phyloP scores from a whole-genome alignment of 2,329 filamentous ascomycete species.

The Chlorencoelia australis region DNA sequence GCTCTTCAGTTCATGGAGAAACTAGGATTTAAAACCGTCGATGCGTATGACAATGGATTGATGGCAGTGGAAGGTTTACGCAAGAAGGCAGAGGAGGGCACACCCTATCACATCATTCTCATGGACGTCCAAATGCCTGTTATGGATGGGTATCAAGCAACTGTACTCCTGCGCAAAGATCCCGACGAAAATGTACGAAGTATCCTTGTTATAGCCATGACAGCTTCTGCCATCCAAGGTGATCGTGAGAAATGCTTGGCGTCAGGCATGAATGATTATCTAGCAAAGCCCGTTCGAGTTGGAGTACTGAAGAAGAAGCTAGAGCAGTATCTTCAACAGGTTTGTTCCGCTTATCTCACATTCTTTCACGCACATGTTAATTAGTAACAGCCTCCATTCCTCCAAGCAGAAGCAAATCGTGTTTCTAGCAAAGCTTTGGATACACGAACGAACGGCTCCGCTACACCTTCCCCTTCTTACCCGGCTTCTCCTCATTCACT shows the following conservation, averaged over 20 bases:
- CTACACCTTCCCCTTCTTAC: background rate
- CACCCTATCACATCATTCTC: constrained; percentile 79
- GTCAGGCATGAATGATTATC: constrained; percentile 94
- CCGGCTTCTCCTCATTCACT: too few relatives aligned
- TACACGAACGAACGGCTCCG: background rate
- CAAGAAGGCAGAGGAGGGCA: constrained; percentile 58
- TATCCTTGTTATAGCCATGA: constrained; percentile 95
- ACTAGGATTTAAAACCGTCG: constrained; percentile 69
- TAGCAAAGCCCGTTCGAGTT: constrained; percentile 88
- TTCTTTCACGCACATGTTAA: background rate
- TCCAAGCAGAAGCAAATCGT: background rate
- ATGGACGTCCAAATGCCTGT: constrained; percentile 98
- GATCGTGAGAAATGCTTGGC: constrained; percentile 93
- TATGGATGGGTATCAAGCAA: constrained; percentile 86
- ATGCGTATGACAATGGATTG: constrained; percentile 82
- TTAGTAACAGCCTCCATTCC: too few relatives aligned
- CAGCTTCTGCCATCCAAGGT: constrained; percentile 85
- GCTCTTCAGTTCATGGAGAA: constrained; percentile 83
- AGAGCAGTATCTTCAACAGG: constrained; percentile 47
- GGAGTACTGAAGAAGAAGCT: constrained; percentile 80
- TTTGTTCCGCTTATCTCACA: constrained; percentile 4
- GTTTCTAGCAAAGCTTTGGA: background rate
- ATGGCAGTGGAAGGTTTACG: constrained; percentile 83
- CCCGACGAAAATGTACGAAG: constrained; percentile 65
- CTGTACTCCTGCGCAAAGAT: constrained; percentile 71